Evolutionary conservation across 257 asterid genomes (phyloP).

Genomic region (Nyctanthes arbortristis): DNA sequence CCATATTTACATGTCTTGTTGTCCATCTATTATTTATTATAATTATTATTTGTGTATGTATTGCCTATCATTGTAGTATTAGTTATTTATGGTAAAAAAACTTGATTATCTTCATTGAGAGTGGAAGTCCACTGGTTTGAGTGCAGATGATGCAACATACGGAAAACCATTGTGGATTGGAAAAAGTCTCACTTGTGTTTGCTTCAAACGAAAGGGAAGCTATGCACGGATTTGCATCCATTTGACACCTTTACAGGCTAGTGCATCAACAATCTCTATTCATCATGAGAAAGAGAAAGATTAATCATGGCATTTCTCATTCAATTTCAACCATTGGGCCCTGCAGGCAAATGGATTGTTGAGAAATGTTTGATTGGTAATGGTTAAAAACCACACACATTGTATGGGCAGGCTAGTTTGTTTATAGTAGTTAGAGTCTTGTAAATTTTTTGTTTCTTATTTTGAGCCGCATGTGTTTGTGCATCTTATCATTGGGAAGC

Average conservation of each 20-base stretch:
- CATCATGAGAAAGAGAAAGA: background rate
- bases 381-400: background rate
- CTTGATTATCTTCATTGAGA: slow-evolving; percentile 12
- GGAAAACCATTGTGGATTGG: slow-evolving; percentile 62
- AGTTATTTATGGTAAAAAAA: background rate
- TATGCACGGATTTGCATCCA: slow-evolving; percentile 47
- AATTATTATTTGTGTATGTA: too few relatives aligned
- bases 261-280: slow-evolving; percentile 1
- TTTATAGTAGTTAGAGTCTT: background rate
- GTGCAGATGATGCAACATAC: slow-evolving; percentile 54
- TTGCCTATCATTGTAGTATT: background rate
- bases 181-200: slow-evolving; percentile 67
- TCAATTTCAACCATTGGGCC: background rate
- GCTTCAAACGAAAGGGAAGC: slow-evolving; percentile 68
- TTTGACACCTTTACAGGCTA: slow-evolving; percentile 69
- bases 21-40: too few relatives aligned
- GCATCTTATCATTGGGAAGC: background rate
- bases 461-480: background rate
- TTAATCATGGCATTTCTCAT: background rate
- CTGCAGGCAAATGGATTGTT: background rate
- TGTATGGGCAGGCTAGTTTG: background rate
- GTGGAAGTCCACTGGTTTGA: slow-evolving; percentile 4
- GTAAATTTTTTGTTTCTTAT: background rate
- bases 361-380: background rate
- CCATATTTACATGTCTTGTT: background rate